Conservation (phyloP, 192 early-diverging fungal genomes). For the Coemansia sp. region DNA sequence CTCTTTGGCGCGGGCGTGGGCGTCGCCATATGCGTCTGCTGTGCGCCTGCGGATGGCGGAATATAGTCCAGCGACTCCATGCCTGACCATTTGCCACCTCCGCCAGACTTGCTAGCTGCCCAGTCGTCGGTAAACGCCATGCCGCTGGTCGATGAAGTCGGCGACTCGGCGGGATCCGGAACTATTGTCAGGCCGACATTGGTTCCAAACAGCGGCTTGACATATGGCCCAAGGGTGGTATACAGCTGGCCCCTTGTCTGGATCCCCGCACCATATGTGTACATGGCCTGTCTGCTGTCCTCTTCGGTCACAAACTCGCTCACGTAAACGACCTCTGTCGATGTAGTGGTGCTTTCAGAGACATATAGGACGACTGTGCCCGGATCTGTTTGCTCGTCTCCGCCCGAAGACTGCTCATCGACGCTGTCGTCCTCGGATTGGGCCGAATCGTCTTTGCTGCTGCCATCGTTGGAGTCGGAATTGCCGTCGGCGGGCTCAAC, state of each 20-base stretch:
- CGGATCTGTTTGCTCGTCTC: slow-evolving; percentile 3
- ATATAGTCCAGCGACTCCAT: slow-evolving; percentile 21
- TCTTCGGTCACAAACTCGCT: slow-evolving; percentile 36
- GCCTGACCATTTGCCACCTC: slow-evolving; percentile 20
- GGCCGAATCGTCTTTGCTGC: not conserved
- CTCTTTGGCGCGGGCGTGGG: slow-evolving; percentile 3
- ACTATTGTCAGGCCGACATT: slow-evolving; percentile 45
- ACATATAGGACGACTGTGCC: slow-evolving; percentile 37
- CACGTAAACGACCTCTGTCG: slow-evolving; percentile 33
- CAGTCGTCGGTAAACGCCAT: slow-evolving; percentile 28
- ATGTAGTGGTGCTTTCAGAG: slow-evolving; percentile 37
- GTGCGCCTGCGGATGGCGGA: slow-evolving; percentile 20
- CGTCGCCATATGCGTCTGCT: slow-evolving; percentile 1
- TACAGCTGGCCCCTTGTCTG: slow-evolving; percentile 33
- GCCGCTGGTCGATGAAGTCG: not conserved
- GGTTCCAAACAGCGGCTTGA: slow-evolving; percentile 32
- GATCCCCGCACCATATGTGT: slow-evolving; percentile 36
- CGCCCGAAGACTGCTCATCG: slow-evolving; percentile 6
- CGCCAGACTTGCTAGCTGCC: slow-evolving; percentile 1
- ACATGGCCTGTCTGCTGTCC: slow-evolving; percentile 23
- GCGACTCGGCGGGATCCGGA: slow-evolving; percentile 8
- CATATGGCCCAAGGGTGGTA: slow-evolving; percentile 28
- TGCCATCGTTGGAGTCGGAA: not conserved
- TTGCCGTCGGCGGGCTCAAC: not conserved
- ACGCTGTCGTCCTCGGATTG: not conserved